phyloP scores from a whole-genome alignment of 2,329 filamentous ascomycete genomes.

The Anisogramma anomala region DNA sequence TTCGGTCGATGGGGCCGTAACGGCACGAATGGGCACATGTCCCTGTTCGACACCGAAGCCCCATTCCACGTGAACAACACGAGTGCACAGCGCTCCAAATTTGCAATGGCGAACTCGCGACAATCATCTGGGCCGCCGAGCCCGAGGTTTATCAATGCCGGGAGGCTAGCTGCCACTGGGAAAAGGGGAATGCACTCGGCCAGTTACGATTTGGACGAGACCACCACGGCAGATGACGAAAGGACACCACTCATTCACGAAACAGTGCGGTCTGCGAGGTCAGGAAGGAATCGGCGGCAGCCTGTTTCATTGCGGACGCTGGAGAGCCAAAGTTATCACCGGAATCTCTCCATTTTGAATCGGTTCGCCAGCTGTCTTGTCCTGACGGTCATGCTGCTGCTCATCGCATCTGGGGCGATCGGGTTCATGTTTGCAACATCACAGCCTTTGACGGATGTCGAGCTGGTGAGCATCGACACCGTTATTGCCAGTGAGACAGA shows the following conservation, averaged over 20 bases:
- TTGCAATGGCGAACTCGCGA: conserved; percentile 43
- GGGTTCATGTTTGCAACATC: conserved; percentile 87
- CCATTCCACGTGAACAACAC: conserved; percentile 51
- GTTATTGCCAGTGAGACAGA: conserved; percentile 91
- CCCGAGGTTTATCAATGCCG: conserved; percentile 42
- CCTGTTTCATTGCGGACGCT: conserved; percentile 52
- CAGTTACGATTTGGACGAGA: conserved; percentile 71
- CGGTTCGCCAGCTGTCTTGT: conserved; percentile 80
- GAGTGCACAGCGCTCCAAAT: conserved; percentile 42
- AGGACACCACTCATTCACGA: conserved; percentile 58
- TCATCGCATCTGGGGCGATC: conserved; percentile 74
- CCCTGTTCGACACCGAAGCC: conserved; percentile 65
- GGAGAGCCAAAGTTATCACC: conserved; percentile 59
- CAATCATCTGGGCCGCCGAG: conserved; percentile 60
- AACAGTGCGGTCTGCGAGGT: conserved; percentile 45
- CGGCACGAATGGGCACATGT: conserved; percentile 54
- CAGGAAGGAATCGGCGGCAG: conserved; percentile 44
- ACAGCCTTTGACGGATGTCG: conserved; percentile 69
- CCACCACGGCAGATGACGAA: conserved; percentile 72
- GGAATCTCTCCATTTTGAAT: conserved; percentile 51
- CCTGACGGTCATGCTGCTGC: conserved; percentile 66
- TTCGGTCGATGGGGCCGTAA: conserved; percentile 63
- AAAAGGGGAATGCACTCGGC: conserved; percentile 51
- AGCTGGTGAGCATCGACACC: conserved; percentile 71
- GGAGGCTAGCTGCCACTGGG: conserved; percentile 18